Evolutionary conservation across 2,329 filamentous ascomycete genomes (phyloP), one percentile per base, ranked within the genome.

Genomic region (Diatrype stigma): DNA sequence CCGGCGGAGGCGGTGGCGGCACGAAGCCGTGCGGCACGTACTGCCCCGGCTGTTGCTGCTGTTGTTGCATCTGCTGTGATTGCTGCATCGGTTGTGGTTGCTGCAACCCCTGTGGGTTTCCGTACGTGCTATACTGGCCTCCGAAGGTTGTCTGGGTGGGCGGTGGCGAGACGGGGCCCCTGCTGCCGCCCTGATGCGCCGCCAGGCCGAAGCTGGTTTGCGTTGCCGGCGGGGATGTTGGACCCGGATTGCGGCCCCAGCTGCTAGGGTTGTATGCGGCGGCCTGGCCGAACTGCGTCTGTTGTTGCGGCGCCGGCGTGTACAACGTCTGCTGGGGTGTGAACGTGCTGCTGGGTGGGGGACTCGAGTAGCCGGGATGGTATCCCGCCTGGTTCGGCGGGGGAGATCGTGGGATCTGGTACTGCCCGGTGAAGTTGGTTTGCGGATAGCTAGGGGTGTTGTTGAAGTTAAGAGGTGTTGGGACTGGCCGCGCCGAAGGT

Each of bases 1-100:
- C 82, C 0, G 82, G 83, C 2, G 82, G 82, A 1, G 82, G 83
- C 6, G 83, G 82, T 3, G 83, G 83, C 4, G 81, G 82, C 35
- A 86, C 78, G 55, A 84, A 84, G 3, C 81, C 81, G 0, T 73
- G 72, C 14, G 81, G 79, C 28, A 80, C 73, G 49, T 77, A 79
- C 14, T 71, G 68, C 22, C 68, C 67, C 34, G 67, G 64, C 30
- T 65, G 54, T 16, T 53, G 53, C 48, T 55, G 55, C 37, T 55
- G 55, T 50, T 48, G 61, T 7, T 23, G 79, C 60, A n/a, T n/a
- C n/a, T 63, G 67, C 55, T 67, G 70, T 58, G 54, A 54, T 51
- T 70, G 73, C 44, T 70, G 72, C 48, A 70, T 68, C 45, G 70
- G 73, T 59, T 63, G 67, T 55, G 67, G 70, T 58, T 58, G 70